Base-by-base conservation (phyloP, 2,329 filamentous ascomycete genomes). In the Anisogramma anomala region DNA sequence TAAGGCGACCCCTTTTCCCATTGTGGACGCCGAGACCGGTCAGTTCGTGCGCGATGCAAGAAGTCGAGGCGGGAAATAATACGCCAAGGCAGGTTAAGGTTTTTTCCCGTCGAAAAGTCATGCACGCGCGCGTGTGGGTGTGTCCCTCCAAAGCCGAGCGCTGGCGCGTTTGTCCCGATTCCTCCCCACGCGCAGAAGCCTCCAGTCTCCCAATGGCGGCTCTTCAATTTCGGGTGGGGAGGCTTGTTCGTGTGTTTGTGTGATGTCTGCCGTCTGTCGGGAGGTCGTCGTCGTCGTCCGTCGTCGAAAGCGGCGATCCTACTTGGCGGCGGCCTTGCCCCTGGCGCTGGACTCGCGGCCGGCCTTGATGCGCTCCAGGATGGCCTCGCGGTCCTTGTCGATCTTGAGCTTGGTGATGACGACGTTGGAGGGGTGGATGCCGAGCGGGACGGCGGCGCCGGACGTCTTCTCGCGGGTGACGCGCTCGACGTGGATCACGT, bases 361-460 rank as follows among this genome's bases (percentile, higher is more conserved):
- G 55, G 71, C 67, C 70, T 81, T 80, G 72, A 84, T 86, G 69
- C 85, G 79, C 71, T 85, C 84, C 57, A 93, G 74, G 62, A 91
- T 91, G 65, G 71, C 72, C 77, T 91, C 84, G 57, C 85, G 82
- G 71, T 93, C 84, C 81, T 91, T 89, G 77, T 91, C 84, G 61
- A 95, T 77, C 84, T 96, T 94, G 68, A 96, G 79, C 80, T 95
- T 95, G 73, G 82, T 94, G 75, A 98, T 84, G 73, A 94, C 82
- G 57, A 94, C 86, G 71, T 96, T 96, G 71, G 84, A 93, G 61
- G 91, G 82, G 71, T 89, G 84, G 69, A 98, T 81, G 67, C 86
- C 86, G 63, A 96, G 76, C 52, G 89, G 89, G 43, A 96, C 88
- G 65, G 79, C 84, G 76, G 95, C 88, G 71, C 91, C 89, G 67